Percentiles rank a stretch among this genome's conserved stretches.
phyloP scores from a whole-genome alignment of 345 rosid genomes.

The Streptanthus diversifolius region DNA sequence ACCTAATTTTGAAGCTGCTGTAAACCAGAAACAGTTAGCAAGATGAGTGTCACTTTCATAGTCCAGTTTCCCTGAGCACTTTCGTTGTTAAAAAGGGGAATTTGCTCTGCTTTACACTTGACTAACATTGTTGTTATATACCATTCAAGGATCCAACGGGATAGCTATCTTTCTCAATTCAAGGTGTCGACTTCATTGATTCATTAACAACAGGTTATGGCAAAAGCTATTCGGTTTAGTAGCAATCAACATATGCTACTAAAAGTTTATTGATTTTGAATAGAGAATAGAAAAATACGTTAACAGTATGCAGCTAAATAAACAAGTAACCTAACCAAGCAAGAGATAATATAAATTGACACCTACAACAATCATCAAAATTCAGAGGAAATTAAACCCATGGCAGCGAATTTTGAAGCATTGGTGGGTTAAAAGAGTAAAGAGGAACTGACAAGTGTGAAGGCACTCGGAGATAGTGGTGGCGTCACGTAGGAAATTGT shows the following conservation, averaged over 20 bases:
- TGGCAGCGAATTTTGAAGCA: not conserved
- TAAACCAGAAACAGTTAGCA: not conserved
- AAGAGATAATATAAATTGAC: not conserved
- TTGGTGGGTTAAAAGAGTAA: not conserved
- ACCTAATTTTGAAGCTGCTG: too few relatives aligned
- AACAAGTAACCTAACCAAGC: not conserved
- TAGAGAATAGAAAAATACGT: too few relatives aligned
- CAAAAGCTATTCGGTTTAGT: not conserved
- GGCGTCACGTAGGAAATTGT: constrained; percentile 59
- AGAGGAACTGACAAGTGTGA: constrained; percentile 67
- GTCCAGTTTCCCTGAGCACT: not conserved
- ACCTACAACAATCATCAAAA: not conserved
- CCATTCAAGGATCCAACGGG: not conserved
- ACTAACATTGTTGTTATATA: not conserved
- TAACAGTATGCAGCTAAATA: not conserved
- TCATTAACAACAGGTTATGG: not conserved
- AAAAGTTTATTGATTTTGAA: too few relatives aligned
- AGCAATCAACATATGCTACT: not conserved
- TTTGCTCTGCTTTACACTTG: not conserved
- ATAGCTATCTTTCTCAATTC: not conserved
- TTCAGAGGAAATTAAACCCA: not conserved
- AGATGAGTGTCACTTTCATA: not conserved
- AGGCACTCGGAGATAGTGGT: constrained; percentile 90
- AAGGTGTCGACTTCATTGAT: not conserved
- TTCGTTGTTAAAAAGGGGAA: not conserved